Evolutionary conservation across 2,329 filamentous ascomycete genomes (phyloP), one percentile per base, ranked within the genome.

Genomic region (Colletotrichum trifolii): DNA sequence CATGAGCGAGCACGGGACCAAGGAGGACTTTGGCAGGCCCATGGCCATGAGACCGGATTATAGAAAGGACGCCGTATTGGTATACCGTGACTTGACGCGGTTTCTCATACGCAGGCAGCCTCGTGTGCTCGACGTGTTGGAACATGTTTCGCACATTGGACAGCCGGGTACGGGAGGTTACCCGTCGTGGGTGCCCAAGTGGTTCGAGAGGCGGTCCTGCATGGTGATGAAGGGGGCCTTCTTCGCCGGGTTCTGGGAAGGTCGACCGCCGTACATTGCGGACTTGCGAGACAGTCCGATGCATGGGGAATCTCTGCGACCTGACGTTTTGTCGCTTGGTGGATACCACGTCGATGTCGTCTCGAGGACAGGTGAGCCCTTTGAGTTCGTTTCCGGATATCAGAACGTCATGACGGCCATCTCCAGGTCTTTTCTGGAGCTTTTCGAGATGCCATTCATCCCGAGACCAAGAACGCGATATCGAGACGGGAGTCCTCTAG

Each of bases 121-220:
- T 2, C 48, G 65, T 25, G 17, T 59, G 2, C 50, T 68, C 3
- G 64, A 68, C 34, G 60, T 64, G 13, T 56, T 68, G 6, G 54
- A 64, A 38, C 64, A 67, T 38, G 64, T 68, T 15, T 50, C 64
- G 48, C 67, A 68, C 17, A 50, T 40, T 33, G 50, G 54, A 12
- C 65, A 69, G 4, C 67, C 67, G 5, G 48, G 38, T 4, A n/a
- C 15, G 8, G 57, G 61, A n/a, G 61, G 54, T 4, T 68, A 59
- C 39, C 67, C 65, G 4, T 67, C 65, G 13, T 69, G 65, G 67
- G 61, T 68, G 12, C 67, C 67, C 15, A 67, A 67, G 36, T 67
- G 67, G 65, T 66, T 67, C 34, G 61, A 67, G n/a, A 25, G 8
- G n/a, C 52, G 50, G 11, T 55, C 53, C 2, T 67, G 35, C 5